phyloP scores from a whole-genome alignment of 768 basidiomycete species.

The Tylopilus sp. region DNA sequence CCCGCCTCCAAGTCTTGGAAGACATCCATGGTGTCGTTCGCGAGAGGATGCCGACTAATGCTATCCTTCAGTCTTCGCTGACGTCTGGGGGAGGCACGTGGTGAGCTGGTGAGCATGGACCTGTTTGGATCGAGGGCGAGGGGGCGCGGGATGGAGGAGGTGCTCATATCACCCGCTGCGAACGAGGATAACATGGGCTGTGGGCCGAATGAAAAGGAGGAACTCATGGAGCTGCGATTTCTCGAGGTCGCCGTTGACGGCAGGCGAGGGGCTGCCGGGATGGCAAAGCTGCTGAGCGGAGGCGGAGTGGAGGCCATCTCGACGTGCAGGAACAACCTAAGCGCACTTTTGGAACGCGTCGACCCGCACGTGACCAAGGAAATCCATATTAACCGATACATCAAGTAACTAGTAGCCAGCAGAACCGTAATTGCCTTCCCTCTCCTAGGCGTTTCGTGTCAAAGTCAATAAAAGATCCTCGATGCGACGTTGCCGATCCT shows the following conservation, averaged over 20 bases:
- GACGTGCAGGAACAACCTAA: neutral
- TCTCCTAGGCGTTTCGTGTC: constrained; percentile 59
- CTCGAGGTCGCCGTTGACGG: constrained; percentile 55
- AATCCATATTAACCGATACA: neutral
- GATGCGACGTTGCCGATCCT: constrained; percentile 78
- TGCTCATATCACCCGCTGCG: constrained; percentile 60
- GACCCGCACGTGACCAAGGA: constrained; percentile 17
- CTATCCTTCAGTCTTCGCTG: constrained; percentile 55
- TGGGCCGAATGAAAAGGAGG: constrained; percentile 82
- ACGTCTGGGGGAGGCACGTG: constrained; percentile 63
- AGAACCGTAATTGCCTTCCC: neutral
- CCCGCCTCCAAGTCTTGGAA: constrained; percentile 66
- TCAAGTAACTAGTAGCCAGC: no score
- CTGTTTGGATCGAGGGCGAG: constrained; percentile 75
- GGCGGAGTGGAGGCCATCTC: constrained; percentile 47
- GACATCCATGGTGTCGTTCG: constrained; percentile 71
- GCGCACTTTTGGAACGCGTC: constrained; percentile 1
- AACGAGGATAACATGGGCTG: constrained; percentile 72
- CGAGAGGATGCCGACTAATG: constrained; percentile 63
- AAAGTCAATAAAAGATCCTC: constrained; percentile 68
- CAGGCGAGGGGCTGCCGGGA: constrained; percentile 48
- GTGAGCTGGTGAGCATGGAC: constrained; percentile 72
- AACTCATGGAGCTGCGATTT: constrained; percentile 66
- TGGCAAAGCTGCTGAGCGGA: constrained; percentile 38
- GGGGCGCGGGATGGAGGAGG: constrained; percentile 51